phyloP scores from a whole-genome alignment of 257 asterid genomes.

The Nyctanthes arbortristis region DNA sequence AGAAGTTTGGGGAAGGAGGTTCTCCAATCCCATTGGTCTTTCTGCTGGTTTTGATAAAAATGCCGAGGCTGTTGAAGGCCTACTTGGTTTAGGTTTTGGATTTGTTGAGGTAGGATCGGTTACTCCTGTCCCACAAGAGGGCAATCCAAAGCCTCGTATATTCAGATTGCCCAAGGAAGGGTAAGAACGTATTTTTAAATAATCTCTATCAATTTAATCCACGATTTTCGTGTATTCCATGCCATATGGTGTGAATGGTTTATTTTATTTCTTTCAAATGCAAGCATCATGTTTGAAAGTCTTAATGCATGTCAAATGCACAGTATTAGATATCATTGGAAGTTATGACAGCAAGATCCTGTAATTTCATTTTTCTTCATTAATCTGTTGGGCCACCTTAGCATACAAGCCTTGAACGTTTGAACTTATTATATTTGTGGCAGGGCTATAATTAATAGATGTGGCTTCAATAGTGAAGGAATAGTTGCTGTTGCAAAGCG shows the following conservation, averaged over 20 bases:
- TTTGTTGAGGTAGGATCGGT: conserved; percentile 99
- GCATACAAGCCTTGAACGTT: conserved; percentile 9
- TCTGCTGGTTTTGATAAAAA: conserved; percentile 98
- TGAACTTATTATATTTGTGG: conserved; percentile 28
- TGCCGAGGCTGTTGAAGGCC: conserved; percentile 97
- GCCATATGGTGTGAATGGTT: neutral
- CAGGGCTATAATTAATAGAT: conserved; percentile 95
- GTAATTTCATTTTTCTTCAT: conserved; percentile 4
- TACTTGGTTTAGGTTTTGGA: conserved; percentile 94
- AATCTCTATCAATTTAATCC: neutral
- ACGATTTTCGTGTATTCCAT: neutral
- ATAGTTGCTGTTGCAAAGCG: conserved; percentile 96
- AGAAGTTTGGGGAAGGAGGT: conserved; percentile 94
- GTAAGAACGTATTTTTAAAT: conserved; percentile 40
- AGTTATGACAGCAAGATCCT: too few relatives aligned
- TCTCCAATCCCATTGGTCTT: conserved; percentile 97
- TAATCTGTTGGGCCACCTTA: neutral
- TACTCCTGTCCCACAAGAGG: conserved; percentile 96
- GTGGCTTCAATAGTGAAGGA: conserved; percentile 99
- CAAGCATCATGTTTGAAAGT: neutral
- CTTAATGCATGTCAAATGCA: neutral
- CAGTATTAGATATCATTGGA: neutral
- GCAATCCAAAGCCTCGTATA: conserved; percentile 97
- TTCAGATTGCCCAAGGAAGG: conserved; percentile 80
- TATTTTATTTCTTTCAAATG: neutral